Evolutionary conservation across 2,329 filamentous ascomycete genomes (phyloP).

Genomic region (Venturia aucupariae): DNA sequence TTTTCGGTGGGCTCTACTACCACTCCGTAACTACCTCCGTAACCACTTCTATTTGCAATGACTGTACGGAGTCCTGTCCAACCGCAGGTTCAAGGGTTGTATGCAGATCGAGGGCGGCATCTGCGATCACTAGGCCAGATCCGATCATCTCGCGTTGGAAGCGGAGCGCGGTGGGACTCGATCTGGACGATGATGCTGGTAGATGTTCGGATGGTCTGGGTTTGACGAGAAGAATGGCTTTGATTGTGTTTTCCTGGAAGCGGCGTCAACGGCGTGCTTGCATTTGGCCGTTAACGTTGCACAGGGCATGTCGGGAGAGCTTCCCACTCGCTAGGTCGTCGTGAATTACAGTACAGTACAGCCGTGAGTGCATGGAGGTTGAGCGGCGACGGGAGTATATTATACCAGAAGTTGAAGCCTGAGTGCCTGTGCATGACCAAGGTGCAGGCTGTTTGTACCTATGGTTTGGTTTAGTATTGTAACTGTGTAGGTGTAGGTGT

Average conservation of each 20-base stretch:
- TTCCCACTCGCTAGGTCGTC: background rate
- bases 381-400: no score
- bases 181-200: background rate
- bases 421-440: no score
- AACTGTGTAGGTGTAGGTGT: no score
- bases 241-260: background rate
- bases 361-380: no score
- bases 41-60: no score
- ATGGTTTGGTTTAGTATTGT: no score
- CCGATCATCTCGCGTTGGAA: background rate
- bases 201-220: background rate
- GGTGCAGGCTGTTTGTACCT: no score
- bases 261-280: background rate
- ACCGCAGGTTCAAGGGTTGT: background rate
- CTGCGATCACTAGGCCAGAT: conserved; percentile 2
- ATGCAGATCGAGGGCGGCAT: background rate
- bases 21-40: no score
- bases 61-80: no score
- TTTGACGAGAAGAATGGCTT: background rate
- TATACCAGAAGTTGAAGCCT: no score
- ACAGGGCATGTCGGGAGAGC: background rate
- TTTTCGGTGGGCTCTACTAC: no score
- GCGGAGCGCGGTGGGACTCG: background rate
- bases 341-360: no score
- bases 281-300: background rate